Conservation (phyloP, 176 grass and related monocot species). For the Oryza brachyantha region DNA sequence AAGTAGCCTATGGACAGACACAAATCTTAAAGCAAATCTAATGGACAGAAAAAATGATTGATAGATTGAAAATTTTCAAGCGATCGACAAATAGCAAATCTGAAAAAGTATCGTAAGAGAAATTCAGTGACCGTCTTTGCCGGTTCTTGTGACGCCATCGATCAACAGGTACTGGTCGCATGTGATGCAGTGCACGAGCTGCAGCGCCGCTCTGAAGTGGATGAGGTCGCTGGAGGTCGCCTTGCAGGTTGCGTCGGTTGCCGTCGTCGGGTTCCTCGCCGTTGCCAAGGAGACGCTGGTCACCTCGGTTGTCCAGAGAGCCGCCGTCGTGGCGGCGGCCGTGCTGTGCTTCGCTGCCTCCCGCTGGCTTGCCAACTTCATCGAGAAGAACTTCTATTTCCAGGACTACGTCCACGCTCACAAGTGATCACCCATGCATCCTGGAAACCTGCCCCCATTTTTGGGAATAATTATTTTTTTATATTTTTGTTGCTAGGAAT, state of each 20-base stretch:
- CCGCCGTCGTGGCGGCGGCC: conserved; percentile 26
- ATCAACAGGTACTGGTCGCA: conserved; percentile 82
- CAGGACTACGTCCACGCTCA: conserved; percentile 84
- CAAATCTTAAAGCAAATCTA: no score
- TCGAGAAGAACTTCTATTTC: conserved; percentile 87
- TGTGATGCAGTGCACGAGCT: conserved; percentile 81
- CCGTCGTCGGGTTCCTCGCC: conserved; percentile 55
- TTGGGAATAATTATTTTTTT: no score
- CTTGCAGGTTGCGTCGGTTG: conserved; percentile 58
- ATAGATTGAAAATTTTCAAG: no score
- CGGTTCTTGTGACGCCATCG: neutral
- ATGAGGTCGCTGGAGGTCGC: conserved; percentile 55
- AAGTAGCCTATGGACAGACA: no score
- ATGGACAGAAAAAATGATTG: no score
- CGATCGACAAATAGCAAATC: no score
- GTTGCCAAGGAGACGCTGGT: conserved; percentile 41
- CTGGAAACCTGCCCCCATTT: no score
- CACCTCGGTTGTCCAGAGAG: conserved; percentile 41
- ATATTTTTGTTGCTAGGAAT: neutral
- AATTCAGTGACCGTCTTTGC: neutral
- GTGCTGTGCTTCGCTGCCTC: conserved; percentile 25
- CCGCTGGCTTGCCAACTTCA: conserved; percentile 58
- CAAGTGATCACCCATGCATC: conserved; percentile 35
- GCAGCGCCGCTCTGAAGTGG: conserved; percentile 48
- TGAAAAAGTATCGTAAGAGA: neutral